Evolutionary conservation across 345 rosid species (phyloP).

Genomic region (Sonneratia alba): DNA sequence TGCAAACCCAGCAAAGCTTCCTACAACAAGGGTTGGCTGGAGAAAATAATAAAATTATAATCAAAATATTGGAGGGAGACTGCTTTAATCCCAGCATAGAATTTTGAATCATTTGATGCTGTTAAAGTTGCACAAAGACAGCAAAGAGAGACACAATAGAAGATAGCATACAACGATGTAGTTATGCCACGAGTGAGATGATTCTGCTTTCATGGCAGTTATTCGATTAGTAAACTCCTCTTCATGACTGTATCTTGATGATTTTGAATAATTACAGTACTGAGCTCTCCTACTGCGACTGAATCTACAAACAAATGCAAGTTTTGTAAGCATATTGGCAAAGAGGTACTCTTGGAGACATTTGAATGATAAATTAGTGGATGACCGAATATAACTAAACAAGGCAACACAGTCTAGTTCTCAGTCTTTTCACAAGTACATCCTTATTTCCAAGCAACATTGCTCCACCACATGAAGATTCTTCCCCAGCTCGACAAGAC

Average conservation of each 20-base stretch:
- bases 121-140: conserved; percentile 6
- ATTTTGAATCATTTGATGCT: not conserved
- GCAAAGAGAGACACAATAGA: not conserved
- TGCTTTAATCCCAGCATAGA: not conserved
- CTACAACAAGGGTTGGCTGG: conserved; percentile 48
- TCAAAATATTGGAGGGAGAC: not conserved
- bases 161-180: conserved; percentile 42
- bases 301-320: conserved; percentile 4
- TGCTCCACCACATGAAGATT: too few species aligned
- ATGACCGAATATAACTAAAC: not conserved
- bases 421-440: not conserved
- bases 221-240: conserved; percentile 17
- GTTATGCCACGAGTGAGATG: conserved; percentile 30
- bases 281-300: conserved; percentile 35
- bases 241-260: conserved; percentile 26
- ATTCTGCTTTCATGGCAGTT: conserved; percentile 22
- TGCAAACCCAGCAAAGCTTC: conserved; percentile 56
- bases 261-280: conserved; percentile 36
- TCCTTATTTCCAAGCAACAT: not conserved
- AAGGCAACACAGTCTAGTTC: not conserved
- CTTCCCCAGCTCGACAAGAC: too few species aligned
- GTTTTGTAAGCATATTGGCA: not conserved
- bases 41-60: conserved; percentile 11
- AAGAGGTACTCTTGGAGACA: not conserved
- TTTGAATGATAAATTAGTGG: not conserved